phyloP scores from a whole-genome alignment of 2,329 filamentous ascomycete genomes.

The Helminthosporium solani region DNA sequence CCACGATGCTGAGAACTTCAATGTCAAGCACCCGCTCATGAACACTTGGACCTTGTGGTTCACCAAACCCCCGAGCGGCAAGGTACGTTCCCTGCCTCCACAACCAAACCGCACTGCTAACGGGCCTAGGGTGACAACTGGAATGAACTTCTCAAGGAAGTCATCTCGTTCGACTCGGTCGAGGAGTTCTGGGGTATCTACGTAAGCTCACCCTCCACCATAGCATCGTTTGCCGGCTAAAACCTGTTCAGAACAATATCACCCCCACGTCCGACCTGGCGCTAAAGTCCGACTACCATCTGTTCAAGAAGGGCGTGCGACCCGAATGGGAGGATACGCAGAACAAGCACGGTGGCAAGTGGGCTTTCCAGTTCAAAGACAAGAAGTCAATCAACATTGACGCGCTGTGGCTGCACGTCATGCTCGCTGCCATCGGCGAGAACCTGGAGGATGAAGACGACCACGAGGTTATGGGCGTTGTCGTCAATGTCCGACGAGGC shows the following conservation, averaged over 20 bases:
- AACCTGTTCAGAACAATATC: conserved; percentile 81
- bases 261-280: conserved; percentile 92
- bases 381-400: conserved; percentile 91
- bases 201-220: conserved; percentile 59
- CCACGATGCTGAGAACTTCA: conserved; percentile 98
- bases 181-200: conserved; percentile 99
- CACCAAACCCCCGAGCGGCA: conserved; percentile 94
- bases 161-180: conserved; percentile 97
- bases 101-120: conserved; percentile 13
- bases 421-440: conserved; percentile 95
- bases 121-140: conserved; percentile 83
- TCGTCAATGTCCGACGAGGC: conserved; percentile 97
- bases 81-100: conserved; percentile 57
- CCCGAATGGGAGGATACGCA: conserved; percentile 98
- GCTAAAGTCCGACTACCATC: conserved; percentile 97
- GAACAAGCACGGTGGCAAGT: conserved; percentile 99
- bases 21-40: conserved; percentile 97
- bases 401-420: conserved; percentile 93
- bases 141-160: conserved; percentile 96
- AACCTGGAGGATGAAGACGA: conserved; percentile 93
- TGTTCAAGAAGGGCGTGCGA: conserved; percentile 96
- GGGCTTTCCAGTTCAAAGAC: conserved; percentile 97
- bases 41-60: conserved; percentile 99
- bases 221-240: conserved; percentile 12
- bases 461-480: conserved; percentile 98